Evolutionary conservation across 176 grass and related monocot species (phyloP).

Genomic region (Oryza australiensis): DNA sequence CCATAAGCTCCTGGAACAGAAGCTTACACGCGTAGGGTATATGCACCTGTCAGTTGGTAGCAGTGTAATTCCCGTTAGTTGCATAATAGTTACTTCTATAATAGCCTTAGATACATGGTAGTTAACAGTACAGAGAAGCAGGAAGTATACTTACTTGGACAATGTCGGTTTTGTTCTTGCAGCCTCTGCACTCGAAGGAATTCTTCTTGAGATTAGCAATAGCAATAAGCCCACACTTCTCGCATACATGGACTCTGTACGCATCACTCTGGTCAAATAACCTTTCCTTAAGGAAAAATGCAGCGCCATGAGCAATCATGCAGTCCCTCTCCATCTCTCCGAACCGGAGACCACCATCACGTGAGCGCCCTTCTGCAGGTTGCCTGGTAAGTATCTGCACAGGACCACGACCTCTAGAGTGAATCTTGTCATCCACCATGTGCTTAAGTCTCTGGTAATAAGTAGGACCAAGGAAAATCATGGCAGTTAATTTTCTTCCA

Average conservation of each 20-base stretch:
- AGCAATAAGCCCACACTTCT: conserved; percentile 92
- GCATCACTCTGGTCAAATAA: conserved; percentile 97
- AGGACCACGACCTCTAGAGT: conserved; percentile 91
- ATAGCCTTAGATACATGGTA: not conserved
- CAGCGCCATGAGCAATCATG: conserved; percentile 97
- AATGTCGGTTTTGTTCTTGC: conserved; percentile 99
- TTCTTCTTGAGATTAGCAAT: conserved; percentile 99
- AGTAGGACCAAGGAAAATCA: conserved; percentile 96
- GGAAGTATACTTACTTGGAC: conserved; percentile 63
- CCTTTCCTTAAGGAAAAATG: conserved; percentile 96
- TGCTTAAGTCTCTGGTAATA: conserved; percentile 98
- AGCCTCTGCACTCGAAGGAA: conserved; percentile 91
- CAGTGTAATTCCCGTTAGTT: not conserved
- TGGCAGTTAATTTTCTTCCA: conserved; percentile 71
- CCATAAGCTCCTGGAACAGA: conserved; percentile 93
- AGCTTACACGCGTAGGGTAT: conserved; percentile 95
- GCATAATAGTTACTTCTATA: not conserved
- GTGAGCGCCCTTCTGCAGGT: conserved; percentile 87
- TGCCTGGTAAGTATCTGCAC: conserved; percentile 96
- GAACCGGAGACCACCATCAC: conserved; percentile 90
- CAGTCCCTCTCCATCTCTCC: conserved; percentile 99
- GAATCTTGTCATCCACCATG: conserved; percentile 98
- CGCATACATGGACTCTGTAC: conserved; percentile 96
- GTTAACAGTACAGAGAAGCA: not conserved
- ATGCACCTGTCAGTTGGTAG: conserved; percentile 51